These are phyloP conservation scores for Papilionanthe hybrid DNA, from an alignment of 116 monocot species.

Conservation along the genomic window DNA sequence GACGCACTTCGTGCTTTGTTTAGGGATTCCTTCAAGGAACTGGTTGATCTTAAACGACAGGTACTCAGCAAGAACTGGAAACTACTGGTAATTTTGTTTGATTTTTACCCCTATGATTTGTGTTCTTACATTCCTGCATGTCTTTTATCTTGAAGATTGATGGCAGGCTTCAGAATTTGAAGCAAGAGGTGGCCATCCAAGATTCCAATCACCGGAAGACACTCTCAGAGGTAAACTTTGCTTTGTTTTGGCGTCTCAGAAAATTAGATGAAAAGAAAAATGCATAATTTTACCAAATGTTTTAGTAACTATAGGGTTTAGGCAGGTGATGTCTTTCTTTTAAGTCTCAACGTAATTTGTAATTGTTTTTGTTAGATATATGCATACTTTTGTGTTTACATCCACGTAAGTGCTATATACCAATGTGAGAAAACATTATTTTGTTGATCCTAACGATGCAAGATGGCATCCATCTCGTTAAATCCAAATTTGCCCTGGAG, in stretches of 20 bases:
- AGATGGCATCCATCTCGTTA: not conserved
- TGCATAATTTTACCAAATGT: not conserved
- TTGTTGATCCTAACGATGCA: not conserved
- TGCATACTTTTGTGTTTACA: too few relatives aligned
- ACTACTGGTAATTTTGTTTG: not conserved
- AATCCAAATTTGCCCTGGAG: too few relatives aligned
- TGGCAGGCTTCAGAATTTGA: conserved; percentile 73
- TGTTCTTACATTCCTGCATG: not conserved
- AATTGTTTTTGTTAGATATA: not conserved
- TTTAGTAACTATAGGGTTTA: not conserved
- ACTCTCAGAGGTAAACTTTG: conserved; percentile 64
- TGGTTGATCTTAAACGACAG: conserved; percentile 80
- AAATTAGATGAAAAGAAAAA: not conserved
- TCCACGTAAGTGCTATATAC: not conserved
- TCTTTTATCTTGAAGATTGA: conserved; percentile 61
- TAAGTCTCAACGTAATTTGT: not conserved
- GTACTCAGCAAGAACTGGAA: conserved; percentile 17
- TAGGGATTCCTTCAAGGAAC: conserved; percentile 94
- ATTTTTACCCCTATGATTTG: not conserved
- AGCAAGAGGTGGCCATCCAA: conserved; percentile 79
- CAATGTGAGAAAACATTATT: not conserved
- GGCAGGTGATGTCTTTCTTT: not conserved
- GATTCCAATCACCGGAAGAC: conserved; percentile 88
- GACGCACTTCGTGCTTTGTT: conserved; percentile 75
- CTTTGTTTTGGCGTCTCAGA: not conserved